Evolutionary conservation across 805 yeast genomes (phyloP), one percentile per base, ranked within the genome.

Genomic region (Candida oleophila): DNA sequence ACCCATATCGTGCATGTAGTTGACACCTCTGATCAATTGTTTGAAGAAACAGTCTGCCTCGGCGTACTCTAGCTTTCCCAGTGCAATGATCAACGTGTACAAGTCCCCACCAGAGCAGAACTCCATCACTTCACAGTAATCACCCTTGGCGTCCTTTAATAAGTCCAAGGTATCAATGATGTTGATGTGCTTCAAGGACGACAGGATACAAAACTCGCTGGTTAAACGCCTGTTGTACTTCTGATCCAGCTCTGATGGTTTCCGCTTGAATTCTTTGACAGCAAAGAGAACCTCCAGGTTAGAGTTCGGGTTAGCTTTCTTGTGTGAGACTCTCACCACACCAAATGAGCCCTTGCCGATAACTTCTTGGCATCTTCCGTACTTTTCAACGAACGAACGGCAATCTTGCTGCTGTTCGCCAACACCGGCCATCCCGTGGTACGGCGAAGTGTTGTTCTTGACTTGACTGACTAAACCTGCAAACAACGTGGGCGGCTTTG

Each of bases 291-390:
- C 66, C 54, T 80, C 83, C 43, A 52, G 52, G 2, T 46, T 33
- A 25, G 49, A 34, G 18, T 46, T 41, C 2, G 42, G 47, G n/a
- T 41, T 43, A 12, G 45, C 55, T 56, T 79, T 82, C 62, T 85
- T 85, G 71, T 91, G 97, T 4, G 96, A 79, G 3, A 94, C 81
- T 50, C 97, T 76, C 18, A 92, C 98, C 40, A 89, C 89, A 16
- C 99, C 99, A 71, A 87, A 92, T 0, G 97, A 83, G 18, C 98
- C 98, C 43, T 87, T 79, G 21, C 99, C 99, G 52, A 94, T 80
- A 41, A 91, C 88, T 63, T 92, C 98, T 66, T 89, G 96, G 64
- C 98, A 92, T 44, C 87, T 78, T 38, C 99, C 99, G 64, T 92
- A 92, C 62, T 91, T 87, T 55, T 90, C 91, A 7, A 82, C 85